phyloP scores from a whole-genome alignment of 2,329 filamentous ascomycete species.

The Cadophora luteo-olivacea region DNA sequence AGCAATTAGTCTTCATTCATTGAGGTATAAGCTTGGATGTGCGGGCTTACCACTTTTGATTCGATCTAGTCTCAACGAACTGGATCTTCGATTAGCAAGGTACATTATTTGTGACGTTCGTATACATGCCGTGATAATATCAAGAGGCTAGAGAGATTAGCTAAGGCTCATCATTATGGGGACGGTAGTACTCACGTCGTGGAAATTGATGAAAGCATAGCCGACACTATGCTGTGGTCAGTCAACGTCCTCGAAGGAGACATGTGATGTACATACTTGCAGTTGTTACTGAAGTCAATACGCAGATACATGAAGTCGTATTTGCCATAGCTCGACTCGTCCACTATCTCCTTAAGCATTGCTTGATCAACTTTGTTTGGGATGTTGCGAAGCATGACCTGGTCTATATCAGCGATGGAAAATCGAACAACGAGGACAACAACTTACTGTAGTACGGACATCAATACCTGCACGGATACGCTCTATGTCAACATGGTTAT shows the following conservation, averaged over 20 bases:
- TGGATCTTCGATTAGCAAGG: slow-evolving; percentile 45
- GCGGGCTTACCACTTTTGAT: slow-evolving; percentile 67
- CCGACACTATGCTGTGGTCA: slow-evolving; percentile 71
- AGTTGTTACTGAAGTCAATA: slow-evolving; percentile 85
- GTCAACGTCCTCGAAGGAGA: background rate
- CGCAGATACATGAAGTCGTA: slow-evolving; percentile 97
- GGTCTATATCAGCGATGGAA: slow-evolving; percentile 22
- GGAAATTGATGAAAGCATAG: slow-evolving; percentile 97
- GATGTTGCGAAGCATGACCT: slow-evolving; percentile 96
- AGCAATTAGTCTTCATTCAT: background rate
- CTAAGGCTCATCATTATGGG: slow-evolving; percentile 8
- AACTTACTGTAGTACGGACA: slow-evolving; percentile 74
- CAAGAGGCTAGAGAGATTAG: slow-evolving; percentile 64
- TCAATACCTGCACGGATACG: slow-evolving; percentile 71
- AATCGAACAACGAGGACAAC: slow-evolving; percentile 18
- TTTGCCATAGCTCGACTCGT: slow-evolving; percentile 77
- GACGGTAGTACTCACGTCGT: slow-evolving; percentile 62
- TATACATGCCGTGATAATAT: slow-evolving; percentile 69
- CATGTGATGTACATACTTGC: slow-evolving; percentile 68
- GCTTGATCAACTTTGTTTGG: slow-evolving; percentile 85
- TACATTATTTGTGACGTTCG: background rate
- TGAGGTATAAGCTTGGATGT: no score
- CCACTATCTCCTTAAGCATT: slow-evolving; percentile 79
- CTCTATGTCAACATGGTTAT: slow-evolving; percentile 67
- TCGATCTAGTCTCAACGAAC: slow-evolving; percentile 75